These are phyloP conservation scores for Elsinoe arachidis DNA, from an alignment of 2,329 filamentous ascomycete genomes.

Conservation along the genomic window DNA sequence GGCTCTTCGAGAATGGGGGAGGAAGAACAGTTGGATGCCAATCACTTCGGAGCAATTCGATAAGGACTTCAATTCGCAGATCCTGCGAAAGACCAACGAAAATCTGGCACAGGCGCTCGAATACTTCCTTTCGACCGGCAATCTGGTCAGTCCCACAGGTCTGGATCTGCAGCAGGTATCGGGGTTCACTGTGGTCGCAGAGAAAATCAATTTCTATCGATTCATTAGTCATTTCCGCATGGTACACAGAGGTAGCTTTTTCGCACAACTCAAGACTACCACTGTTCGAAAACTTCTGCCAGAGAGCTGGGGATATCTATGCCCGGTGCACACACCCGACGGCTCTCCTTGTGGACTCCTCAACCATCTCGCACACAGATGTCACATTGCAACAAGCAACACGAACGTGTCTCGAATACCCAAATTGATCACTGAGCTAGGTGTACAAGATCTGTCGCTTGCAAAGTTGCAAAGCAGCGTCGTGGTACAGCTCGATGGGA, in stretches of 20 bases:
- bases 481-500: slow-evolving; percentile 81
- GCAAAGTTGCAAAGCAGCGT: slow-evolving; percentile 76
- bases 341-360: slow-evolving; percentile 88
- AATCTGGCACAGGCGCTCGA: slow-evolving; percentile 80
- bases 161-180: slow-evolving; percentile 90
- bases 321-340: slow-evolving; percentile 95
- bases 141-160: slow-evolving; percentile 81
- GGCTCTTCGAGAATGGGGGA: slow-evolving; percentile 43
- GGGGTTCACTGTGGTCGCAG: slow-evolving; percentile 91
- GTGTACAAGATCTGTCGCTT: slow-evolving; percentile 65
- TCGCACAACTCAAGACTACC: slow-evolving; percentile 93
- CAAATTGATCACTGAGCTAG: slow-evolving; percentile 66
- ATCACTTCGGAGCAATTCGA: slow-evolving; percentile 72
- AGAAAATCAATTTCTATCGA: slow-evolving; percentile 97
- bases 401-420: slow-evolving; percentile 69
- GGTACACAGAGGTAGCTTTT: slow-evolving; percentile 98
- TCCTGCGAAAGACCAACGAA: slow-evolving; percentile 76
- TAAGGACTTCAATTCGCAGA: slow-evolving; percentile 67
- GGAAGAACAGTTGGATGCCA: slow-evolving; percentile 41
- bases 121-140: slow-evolving; percentile 95
- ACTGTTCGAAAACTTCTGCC: slow-evolving; percentile 91
- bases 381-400: slow-evolving; percentile 70
- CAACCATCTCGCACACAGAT: slow-evolving; percentile 93
- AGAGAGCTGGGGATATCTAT: slow-evolving; percentile 97
- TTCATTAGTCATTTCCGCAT: slow-evolving; percentile 99